Percentiles rank a stretch among this genome's conserved stretches.
phyloP scores from a whole-genome alignment of 2,329 filamentous ascomycete species.

The Blastomyces emzantsi region DNA sequence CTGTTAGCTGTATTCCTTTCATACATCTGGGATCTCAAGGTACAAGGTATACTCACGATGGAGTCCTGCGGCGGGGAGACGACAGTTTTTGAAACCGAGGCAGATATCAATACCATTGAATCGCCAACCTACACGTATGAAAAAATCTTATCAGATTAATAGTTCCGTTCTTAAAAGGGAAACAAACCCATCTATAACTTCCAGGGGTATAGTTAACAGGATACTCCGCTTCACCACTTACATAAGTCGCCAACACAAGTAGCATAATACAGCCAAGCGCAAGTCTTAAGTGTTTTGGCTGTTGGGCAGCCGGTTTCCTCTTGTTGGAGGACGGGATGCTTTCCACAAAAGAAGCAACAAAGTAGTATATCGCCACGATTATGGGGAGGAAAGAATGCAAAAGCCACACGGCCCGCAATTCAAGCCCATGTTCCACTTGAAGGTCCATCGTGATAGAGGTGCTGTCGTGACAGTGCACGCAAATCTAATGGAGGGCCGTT shows the following conservation, averaged over 20 bases:
- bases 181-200: background rate
- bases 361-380: constrained; percentile 50
- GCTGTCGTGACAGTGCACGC: background rate
- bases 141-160: background rate
- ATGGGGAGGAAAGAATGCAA: constrained; percentile 35
- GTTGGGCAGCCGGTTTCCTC: constrained; percentile 29
- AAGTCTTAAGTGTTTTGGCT: constrained; percentile 35
- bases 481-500: background rate
- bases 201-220: background rate
- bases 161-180: background rate
- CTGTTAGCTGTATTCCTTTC: background rate
- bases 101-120: constrained; percentile 15
- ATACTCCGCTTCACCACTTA: constrained; percentile 20
- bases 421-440: background rate
- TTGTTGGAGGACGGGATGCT: constrained; percentile 47
- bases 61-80: constrained; percentile 9
- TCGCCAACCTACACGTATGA: constrained; percentile 14
- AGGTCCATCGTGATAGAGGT: constrained; percentile 7
- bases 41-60: constrained; percentile 15
- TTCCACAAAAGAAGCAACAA: constrained; percentile 41
- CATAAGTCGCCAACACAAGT: constrained; percentile 33
- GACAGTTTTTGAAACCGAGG: constrained; percentile 5
- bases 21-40: background rate
- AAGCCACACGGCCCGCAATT: constrained; percentile 9
- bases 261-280: constrained; percentile 37